A percentile compares a stretch with the other conserved stretches of the same genome.
Evolutionary conservation across 1,284 basidiomycete genomes (phyloP).

Genomic region (Amylostereum areolatum): DNA sequence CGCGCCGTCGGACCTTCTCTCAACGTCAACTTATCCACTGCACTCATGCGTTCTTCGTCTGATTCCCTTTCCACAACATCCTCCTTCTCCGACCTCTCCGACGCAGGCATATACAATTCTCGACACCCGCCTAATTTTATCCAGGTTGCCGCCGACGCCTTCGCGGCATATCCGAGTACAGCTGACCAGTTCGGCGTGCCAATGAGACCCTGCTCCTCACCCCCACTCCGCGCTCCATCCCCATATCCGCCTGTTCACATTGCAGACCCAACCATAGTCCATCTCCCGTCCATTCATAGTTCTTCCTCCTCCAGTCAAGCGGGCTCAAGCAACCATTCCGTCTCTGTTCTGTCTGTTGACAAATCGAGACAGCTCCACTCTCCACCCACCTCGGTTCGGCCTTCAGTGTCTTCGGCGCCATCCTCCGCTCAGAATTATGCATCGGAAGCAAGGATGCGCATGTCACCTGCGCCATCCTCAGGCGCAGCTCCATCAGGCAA

Average conservation of each 20-base stretch:
- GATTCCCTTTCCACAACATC: background rate
- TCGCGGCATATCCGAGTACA: slow-evolving; percentile 13
- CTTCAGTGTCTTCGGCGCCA: background rate
- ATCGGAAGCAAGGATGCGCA: background rate
- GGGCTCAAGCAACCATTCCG: slow-evolving; percentile 14
- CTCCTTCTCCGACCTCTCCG: background rate
- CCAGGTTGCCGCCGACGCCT: slow-evolving; percentile 23
- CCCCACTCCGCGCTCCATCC: background rate
- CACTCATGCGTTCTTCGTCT: background rate
- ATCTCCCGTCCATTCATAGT: slow-evolving; percentile 33
- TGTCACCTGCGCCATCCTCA: background rate
- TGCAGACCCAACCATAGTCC: slow-evolving; percentile 28
- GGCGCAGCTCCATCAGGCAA: background rate
- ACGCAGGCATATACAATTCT: slow-evolving; percentile 15
- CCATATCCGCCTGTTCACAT: slow-evolving; percentile 1
- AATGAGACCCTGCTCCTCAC: background rate
- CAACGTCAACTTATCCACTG: slow-evolving; percentile 17
- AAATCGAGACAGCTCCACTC: background rate
- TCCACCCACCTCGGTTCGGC: background rate
- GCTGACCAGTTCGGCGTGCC: slow-evolving; percentile 7
- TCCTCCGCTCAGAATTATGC: no score
- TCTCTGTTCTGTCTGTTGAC: background rate
- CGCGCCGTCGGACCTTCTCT: slow-evolving; percentile 19
- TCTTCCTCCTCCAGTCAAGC: slow-evolving; percentile 10
- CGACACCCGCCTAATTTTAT: slow-evolving; percentile 24